A percentile compares a stretch with the other conserved stretches of the same genome.
Conservation (phyloP, 1,284 basidiomycete species). For the Pseudozyma hubeiensis region DNA sequence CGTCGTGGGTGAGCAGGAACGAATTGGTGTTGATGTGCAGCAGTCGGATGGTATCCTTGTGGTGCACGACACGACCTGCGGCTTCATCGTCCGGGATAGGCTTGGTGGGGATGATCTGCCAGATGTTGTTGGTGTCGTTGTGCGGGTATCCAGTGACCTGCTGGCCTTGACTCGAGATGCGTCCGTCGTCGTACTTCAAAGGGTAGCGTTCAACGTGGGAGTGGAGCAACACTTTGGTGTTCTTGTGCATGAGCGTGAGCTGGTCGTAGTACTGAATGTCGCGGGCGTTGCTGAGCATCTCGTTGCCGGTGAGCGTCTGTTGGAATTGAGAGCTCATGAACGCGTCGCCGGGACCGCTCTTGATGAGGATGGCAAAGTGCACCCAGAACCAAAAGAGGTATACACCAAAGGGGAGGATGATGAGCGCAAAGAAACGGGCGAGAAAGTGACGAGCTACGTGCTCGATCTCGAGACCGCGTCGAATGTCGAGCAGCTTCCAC, state of each 20-base stretch:
- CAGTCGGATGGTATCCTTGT: conserved; percentile 89
- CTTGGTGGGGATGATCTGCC: conserved; percentile 94
- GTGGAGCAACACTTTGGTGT: conserved; percentile 91
- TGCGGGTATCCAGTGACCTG: conserved; percentile 98
- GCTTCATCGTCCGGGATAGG: conserved; percentile 73
- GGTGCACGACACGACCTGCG: conserved; percentile 85
- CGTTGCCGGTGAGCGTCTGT: conserved; percentile 91
- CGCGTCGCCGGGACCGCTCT: conserved; percentile 89
- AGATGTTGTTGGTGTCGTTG: conserved; percentile 92
- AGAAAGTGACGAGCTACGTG: conserved; percentile 89
- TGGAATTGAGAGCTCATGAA: conserved; percentile 99
- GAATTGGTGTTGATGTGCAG: conserved; percentile 87
- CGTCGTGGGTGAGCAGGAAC: conserved; percentile 91
- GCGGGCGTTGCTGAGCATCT: conserved; percentile 86
- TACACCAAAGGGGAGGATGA: conserved; percentile 85
- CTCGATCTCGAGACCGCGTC: conserved; percentile 77
- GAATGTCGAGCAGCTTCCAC: conserved; percentile 92
- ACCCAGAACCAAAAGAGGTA: conserved; percentile 97
- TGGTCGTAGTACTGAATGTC: conserved; percentile 94
- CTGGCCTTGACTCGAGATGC: conserved; percentile 94
- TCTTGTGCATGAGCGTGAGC: conserved; percentile 88
- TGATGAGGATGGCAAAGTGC: conserved; percentile 90
- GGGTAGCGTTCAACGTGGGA: conserved; percentile 92
- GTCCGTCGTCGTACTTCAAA: conserved; percentile 92
- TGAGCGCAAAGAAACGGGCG: conserved; percentile 87